A percentile compares a stretch with the other conserved stretches of the same genome.
Evolutionary conservation across 345 rosid genomes (phyloP).

Genomic region (Boechera divaricarpa): DNA sequence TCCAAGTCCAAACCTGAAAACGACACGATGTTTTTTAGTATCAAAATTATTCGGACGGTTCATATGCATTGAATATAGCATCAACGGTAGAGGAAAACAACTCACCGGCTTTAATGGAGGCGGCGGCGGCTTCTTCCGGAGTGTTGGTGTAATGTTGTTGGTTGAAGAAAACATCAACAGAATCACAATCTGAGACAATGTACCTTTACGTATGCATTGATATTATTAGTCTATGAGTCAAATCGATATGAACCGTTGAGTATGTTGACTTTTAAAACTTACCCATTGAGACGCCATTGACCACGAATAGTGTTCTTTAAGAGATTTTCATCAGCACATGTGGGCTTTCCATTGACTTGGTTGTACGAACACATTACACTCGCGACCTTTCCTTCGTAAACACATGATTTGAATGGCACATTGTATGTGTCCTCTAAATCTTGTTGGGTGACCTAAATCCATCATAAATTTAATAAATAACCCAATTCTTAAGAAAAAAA

Average conservation of each 20-base stretch:
- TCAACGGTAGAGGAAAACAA: constrained; percentile 1
- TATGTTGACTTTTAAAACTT: constrained; percentile 16
- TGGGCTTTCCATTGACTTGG: constrained; percentile 93
- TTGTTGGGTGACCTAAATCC: constrained; percentile 79
- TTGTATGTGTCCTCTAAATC: constrained; percentile 88
- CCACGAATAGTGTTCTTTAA: constrained; percentile 84
- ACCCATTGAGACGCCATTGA: constrained; percentile 92
- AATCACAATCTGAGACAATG: constrained; percentile 92
- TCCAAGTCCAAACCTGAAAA: constrained; percentile 77
- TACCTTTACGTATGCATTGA: constrained; percentile 51
- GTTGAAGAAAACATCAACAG: constrained; percentile 73
- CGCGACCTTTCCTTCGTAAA: constrained; percentile 81
- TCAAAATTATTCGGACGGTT: neutral
- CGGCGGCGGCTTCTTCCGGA: constrained; percentile 89
- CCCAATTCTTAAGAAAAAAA: neutral
- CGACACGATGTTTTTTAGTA: neutral
- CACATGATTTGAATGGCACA: constrained; percentile 89
- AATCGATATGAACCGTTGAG: constrained; percentile 15
- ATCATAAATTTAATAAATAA: constrained; percentile 10
- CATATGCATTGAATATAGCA: neutral
- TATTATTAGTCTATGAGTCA: neutral
- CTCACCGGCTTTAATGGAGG: constrained; percentile 73
- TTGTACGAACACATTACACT: constrained; percentile 99
- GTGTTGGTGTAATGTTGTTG: constrained; percentile 80
- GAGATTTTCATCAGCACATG: constrained; percentile 87